Percentiles rank a stretch among this genome's conserved stretches.
These are phyloP conservation scores for Tricholoma matsutake DNA, from an alignment of 768 basidiomycete species.

Conservation along the genomic window DNA sequence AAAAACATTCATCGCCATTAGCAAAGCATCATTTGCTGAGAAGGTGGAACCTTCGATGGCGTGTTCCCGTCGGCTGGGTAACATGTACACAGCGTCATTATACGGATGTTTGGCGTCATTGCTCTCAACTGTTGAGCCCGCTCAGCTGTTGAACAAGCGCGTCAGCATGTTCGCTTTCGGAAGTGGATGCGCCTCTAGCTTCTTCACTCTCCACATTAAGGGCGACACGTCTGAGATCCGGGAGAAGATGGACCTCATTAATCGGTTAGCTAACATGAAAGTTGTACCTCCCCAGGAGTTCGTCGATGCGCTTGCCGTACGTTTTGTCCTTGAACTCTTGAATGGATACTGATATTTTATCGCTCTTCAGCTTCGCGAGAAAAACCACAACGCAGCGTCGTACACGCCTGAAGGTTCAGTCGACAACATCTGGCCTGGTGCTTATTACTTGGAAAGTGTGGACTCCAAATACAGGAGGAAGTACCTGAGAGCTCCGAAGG, in stretches of 20 bases:
- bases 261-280: constrained; percentile 79
- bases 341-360: constrained; percentile 7
- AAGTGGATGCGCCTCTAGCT: constrained; percentile 89
- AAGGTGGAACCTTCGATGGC: constrained; percentile 82
- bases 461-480: constrained; percentile 91
- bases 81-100: constrained; percentile 98
- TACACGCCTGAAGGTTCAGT: constrained; percentile 85
- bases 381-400: constrained; percentile 88
- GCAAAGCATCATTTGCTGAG: constrained; percentile 69
- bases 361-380: constrained; percentile 78
- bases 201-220: constrained; percentile 86
- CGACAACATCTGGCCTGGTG: constrained; percentile 92
- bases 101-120: constrained; percentile 93
- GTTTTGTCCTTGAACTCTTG: constrained; percentile 20
- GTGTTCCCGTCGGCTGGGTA: constrained; percentile 88
- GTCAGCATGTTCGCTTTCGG: constrained; percentile 97
- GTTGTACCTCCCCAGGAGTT: constrained; percentile 93
- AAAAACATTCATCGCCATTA: constrained; percentile 85
- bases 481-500: constrained; percentile 56
- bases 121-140: constrained; percentile 67
- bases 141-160: constrained; percentile 75
- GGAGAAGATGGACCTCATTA: constrained; percentile 76
- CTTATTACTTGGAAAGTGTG: constrained; percentile 89
- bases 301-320: constrained; percentile 73
- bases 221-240: constrained; percentile 83